Percentiles rank a stretch among this genome's conserved stretches.
These are phyloP conservation scores for Sporothrix humicola DNA, from an alignment of 2,329 filamentous ascomycete species.

Conservation along the genomic window DNA sequence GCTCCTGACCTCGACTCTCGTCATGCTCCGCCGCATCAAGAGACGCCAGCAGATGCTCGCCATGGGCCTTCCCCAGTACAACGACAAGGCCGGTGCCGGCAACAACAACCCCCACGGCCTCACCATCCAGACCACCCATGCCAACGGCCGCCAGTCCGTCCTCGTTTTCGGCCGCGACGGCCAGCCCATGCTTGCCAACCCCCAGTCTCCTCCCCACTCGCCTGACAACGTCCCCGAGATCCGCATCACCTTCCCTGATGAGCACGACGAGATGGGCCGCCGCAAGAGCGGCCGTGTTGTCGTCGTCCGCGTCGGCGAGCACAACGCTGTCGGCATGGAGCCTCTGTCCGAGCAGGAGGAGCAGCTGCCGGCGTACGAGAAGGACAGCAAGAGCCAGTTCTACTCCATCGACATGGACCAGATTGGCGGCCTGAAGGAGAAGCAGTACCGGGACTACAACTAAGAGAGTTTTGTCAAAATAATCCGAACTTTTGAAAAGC, in stretches of 20 bases:
- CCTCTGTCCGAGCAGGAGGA: constrained; percentile 81
- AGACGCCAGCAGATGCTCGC: constrained; percentile 54
- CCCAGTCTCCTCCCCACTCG: constrained; percentile 74
- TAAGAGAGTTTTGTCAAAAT: constrained; percentile 34
- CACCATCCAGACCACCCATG: constrained; percentile 62
- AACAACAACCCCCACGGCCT: constrained; percentile 60
- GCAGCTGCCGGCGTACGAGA: constrained; percentile 85
- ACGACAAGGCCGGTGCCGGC: constrained; percentile 46
- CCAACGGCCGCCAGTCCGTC: constrained; percentile 66
- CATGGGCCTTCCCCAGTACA: constrained; percentile 71
- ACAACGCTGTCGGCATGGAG: constrained; percentile 80
- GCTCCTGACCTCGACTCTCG: constrained; percentile 68
- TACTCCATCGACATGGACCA: constrained; percentile 93
- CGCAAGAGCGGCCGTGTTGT: constrained; percentile 85
- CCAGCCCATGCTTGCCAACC: constrained; percentile 74
- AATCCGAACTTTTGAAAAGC: neutral
- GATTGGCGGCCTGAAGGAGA: constrained; percentile 94
- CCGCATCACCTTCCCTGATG: constrained; percentile 96
- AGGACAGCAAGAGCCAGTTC: constrained; percentile 78
- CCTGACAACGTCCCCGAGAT: constrained; percentile 92
- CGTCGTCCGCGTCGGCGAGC: constrained; percentile 86
- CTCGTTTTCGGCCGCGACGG: constrained; percentile 77
- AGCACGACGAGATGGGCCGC: constrained; percentile 85
- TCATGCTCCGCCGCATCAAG: constrained; percentile 72
- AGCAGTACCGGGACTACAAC: constrained; percentile 59